Evolutionary conservation across 2,329 filamentous ascomycete species (phyloP), one percentile per base, ranked within the genome.

Genomic region (Kalmusia sp.): DNA sequence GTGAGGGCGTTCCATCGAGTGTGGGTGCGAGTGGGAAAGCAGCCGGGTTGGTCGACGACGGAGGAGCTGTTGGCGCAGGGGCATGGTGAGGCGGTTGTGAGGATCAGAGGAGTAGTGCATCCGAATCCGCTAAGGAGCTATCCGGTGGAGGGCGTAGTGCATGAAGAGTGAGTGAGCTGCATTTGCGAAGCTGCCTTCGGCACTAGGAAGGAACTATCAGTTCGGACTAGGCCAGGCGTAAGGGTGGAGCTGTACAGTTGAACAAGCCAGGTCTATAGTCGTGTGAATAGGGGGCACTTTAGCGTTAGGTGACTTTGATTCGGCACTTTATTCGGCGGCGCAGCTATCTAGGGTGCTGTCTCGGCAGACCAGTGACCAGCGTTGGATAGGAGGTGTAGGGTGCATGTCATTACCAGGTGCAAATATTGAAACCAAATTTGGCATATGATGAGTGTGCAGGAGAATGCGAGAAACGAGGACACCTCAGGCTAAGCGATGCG

Each of bases 91-190:
- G 39, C 57, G 1, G 51, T 33, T 11, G 25, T 71, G 19, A 57
- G 37, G 19, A 25, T 65, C 3, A 55, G 34, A 34, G 57, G 55
- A 12, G 46, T 44, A 1, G 22, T 24, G 34, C 53, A 46, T 28
- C 44, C 51, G 6, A 67, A 70, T 52, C 66, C 67, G 12, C 56
- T 70, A n/a, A 41, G 49, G 46, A 61, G 58, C 40, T 53, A 50
- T 17, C 61, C 60, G 7, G 51, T 60, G 25, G 75, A 38, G 21
- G 24, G 8, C 21, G 47, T 25, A 14, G 12, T 12, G 24, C 15
- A 15, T n/a, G 14, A 14, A 8, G 37, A 2, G 17, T 15, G 5
- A 35, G 25, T 14, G 27, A 34, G 15, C 21, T n/a, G 27, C 27
- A 28, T 28, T n/a, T n/a, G n/a, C n/a, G n/a, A n/a, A n/a, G n/a